Evolutionary conservation across 2,329 filamentous ascomycete genomes (phyloP).

Genomic region (Verticillium isaacii): DNA sequence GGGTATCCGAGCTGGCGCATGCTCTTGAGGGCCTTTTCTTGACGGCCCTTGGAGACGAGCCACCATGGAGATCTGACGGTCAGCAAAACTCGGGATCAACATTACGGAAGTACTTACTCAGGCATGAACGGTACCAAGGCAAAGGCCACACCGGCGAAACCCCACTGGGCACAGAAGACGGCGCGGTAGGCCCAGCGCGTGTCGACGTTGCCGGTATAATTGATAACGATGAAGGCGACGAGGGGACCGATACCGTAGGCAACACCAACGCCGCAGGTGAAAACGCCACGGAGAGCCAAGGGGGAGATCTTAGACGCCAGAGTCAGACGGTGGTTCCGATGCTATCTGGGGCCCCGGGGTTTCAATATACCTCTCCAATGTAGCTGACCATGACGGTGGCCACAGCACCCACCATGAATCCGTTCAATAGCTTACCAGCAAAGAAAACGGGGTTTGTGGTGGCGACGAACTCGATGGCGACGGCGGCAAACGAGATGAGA

Average conservation of each 20-base stretch:
- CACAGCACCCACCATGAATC: slow-evolving; percentile 26
- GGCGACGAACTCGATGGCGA: slow-evolving; percentile 33
- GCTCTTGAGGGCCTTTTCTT: slow-evolving; percentile 27
- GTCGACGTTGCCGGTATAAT: slow-evolving; percentile 19
- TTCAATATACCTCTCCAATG: slow-evolving; percentile 21
- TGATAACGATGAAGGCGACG: slow-evolving; percentile 23
- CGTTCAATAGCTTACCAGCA: slow-evolving; percentile 35
- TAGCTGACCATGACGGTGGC: slow-evolving; percentile 22
- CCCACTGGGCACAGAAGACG: slow-evolving; percentile 27
- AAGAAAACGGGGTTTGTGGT: slow-evolving; percentile 25
- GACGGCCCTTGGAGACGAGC: slow-evolving; percentile 25
- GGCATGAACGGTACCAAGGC: slow-evolving; percentile 30
- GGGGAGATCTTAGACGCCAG: slow-evolving; percentile 18
- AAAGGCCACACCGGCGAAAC: slow-evolving; percentile 23
- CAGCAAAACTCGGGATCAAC: not conserved
- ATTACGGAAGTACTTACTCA: slow-evolving; percentile 20
- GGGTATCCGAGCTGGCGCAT: slow-evolving; percentile 25
- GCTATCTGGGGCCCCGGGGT: not conserved
- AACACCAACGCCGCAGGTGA: slow-evolving; percentile 22
- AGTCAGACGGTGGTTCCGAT: not conserved
- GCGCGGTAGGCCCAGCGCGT: slow-evolving; percentile 27
- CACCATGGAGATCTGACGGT: slow-evolving; percentile 28
- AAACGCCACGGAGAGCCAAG: slow-evolving; percentile 20
- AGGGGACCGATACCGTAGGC: slow-evolving; percentile 25
- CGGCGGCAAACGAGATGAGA: slow-evolving; percentile 27